Evolutionary conservation across 768 basidiomycete genomes (phyloP), one percentile per base, ranked within the genome.

Genomic region (Filobasidium floriforme): DNA sequence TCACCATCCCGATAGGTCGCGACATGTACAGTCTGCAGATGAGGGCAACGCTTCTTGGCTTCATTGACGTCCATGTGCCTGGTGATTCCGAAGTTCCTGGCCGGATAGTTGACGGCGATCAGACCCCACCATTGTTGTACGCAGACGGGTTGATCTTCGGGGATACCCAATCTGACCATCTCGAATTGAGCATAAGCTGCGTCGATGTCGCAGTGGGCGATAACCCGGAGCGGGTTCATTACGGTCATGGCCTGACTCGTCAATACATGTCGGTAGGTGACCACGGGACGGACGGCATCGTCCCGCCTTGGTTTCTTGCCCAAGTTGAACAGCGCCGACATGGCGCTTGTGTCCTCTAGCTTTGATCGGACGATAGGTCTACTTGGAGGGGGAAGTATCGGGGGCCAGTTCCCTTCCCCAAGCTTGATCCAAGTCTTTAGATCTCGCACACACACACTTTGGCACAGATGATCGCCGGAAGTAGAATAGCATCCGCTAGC

Each of bases 21-120:
- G 18, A 94, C 92, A 80, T 99, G 94, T 7, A 96, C 88, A 3
- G 90, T 85, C 41, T 85, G 81, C 9, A 98, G 80, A 60, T 90
- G 80, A 0, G 94, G 93, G 76, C 93, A 98, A 69, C 85, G 85
- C 77, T 88, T 86, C 79, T 86, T 83, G 7, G 94, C 90, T 55
- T 93, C 89, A 40, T 76, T 69, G 37, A 68, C 67, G 49, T 64
- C 63, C 67, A 68, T 68, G 32, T 68, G 67, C 24, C 67, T 59
- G n/a, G 90, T 89, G 72, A 99, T 93, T 5, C 93, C 94, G 75
- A 84, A 97, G 73, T 86, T 86, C 69, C 96, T 84, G 0, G 96
- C 94, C 5, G 92, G 87, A 75, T 99, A 98, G 79, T 93, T 97
- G 69, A 98, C 88, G 0, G 96, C 96, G 66, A 99, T 98, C 71